phyloP scores from a whole-genome alignment of 1,284 basidiomycete genomes.

The Coniferiporia sulphurascens region DNA sequence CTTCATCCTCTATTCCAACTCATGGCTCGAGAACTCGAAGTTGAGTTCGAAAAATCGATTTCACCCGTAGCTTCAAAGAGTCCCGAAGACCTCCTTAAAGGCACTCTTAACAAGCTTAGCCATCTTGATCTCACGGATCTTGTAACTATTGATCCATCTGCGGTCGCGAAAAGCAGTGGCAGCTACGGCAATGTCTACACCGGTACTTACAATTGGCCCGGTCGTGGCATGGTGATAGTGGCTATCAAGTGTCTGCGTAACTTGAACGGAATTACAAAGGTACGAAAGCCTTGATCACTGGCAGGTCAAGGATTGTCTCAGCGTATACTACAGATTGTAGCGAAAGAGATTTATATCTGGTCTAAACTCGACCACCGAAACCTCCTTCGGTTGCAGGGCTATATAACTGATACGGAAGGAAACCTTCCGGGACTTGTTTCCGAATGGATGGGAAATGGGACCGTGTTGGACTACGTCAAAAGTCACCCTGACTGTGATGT shows the following conservation, averaged over 20 bases:
- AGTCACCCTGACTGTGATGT: neutral
- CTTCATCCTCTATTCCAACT: too few relatives aligned
- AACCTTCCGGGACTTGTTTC: conserved; percentile 2
- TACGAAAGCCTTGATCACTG: neutral
- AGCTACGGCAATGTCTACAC: neutral
- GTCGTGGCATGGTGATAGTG: neutral
- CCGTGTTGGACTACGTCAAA: neutral
- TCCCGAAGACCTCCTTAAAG: neutral
- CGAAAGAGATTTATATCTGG: conserved; percentile 5
- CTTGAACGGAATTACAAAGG: neutral
- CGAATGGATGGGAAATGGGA: conserved; percentile 11
- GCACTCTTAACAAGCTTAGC: neutral
- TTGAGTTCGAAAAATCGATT: too few relatives aligned
- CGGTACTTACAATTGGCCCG: neutral
- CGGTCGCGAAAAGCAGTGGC: neutral
- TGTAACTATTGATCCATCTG: neutral
- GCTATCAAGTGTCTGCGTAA: neutral
- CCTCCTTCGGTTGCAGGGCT: conserved; percentile 4
- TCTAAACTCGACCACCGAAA: neutral
- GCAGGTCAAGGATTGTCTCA: neutral
- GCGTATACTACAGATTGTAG: neutral
- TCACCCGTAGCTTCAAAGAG: neutral
- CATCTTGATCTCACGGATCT: neutral
- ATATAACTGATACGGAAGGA: neutral
- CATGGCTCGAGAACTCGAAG: too few relatives aligned